A percentile compares a stretch with the other conserved stretches of the same genome.
Conservation (phyloP, 106 monocot species). For the Ottelia alismoides region DNA sequence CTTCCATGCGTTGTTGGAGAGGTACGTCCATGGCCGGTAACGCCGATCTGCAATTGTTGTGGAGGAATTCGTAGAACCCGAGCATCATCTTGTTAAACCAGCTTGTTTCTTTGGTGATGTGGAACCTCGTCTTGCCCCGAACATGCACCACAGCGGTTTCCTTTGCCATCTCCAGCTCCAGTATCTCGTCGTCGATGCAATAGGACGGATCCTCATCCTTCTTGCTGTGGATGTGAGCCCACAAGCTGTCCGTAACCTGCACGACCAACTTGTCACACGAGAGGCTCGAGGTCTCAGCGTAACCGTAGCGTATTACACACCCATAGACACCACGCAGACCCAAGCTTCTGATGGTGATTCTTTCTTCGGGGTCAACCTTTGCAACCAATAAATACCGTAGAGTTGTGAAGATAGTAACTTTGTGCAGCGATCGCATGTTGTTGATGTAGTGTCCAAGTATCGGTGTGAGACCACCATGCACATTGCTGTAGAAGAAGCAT, state of each 20-base stretch:
- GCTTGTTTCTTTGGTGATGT: constrained; percentile 19
- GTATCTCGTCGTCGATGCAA: constrained; percentile 21
- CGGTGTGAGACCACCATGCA: constrained; percentile 50
- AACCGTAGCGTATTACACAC: constrained; percentile 53
- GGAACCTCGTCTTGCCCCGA: constrained; percentile 57
- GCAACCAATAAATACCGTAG: constrained; percentile 38
- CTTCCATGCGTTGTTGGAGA: constrained; percentile 47
- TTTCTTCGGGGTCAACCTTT: constrained; percentile 32
- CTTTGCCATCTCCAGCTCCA: constrained; percentile 28
- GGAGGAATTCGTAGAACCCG: constrained; percentile 69
- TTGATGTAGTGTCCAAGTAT: constrained; percentile 50
- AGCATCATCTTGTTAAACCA: constrained; percentile 44
- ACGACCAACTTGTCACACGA: constrained; percentile 35
- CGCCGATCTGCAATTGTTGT: constrained; percentile 52
- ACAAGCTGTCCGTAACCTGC: constrained; percentile 22
- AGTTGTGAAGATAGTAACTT: constrained; percentile 48
- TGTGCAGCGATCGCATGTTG: constrained; percentile 39
- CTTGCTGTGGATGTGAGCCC: constrained; percentile 18
- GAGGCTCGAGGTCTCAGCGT: constrained; percentile 29
- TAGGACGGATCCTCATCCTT: not conserved
- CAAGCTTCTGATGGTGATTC: constrained; percentile 25
- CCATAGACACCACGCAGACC: constrained; percentile 40
- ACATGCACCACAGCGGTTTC: constrained; percentile 56
- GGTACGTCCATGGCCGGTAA: constrained; percentile 37
- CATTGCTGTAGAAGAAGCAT: constrained; percentile 72